A percentile compares a stretch with the other conserved stretches of the same genome.
These are phyloP conservation scores for Termitomyces sp. DNA, from an alignment of 1,284 basidiomycete genomes.

Conservation along the genomic window DNA sequence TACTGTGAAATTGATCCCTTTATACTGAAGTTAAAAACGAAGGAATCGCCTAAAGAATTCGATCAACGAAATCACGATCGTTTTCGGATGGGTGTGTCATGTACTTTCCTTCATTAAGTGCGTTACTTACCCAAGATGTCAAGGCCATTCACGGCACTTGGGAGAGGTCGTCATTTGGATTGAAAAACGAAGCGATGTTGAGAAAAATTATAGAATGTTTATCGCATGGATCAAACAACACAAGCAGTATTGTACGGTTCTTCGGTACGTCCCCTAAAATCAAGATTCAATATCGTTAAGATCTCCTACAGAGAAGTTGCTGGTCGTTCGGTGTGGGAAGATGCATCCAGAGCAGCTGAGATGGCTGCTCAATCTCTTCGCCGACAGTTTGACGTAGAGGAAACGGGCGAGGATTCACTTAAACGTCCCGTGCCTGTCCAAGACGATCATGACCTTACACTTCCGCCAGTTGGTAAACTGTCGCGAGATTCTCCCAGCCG, in stretches of 20 bases:
- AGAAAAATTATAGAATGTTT: conserved; percentile 3
- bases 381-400: background rate
- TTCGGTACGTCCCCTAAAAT: conserved; percentile 3
- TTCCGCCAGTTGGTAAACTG: conserved; percentile 8
- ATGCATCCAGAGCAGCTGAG: background rate
- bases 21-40: conserved; percentile 3
- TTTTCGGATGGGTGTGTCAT: conserved; percentile 15
- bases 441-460: conserved; percentile 2
- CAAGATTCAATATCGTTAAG: background rate
- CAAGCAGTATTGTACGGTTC: background rate
- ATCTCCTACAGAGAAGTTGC: background rate
- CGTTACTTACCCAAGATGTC: background rate
- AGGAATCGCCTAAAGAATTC: background rate
- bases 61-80: background rate
- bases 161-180: conserved; percentile 11
- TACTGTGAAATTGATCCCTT: background rate
- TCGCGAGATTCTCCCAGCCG: background rate
- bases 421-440: conserved; percentile 6
- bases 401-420: background rate
- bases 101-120: background rate
- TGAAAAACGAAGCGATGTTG: background rate
- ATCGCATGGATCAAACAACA: conserved; percentile 9
- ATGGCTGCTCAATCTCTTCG: background rate
- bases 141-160: conserved; percentile 5
- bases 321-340: conserved; percentile 6